Conservation (phyloP, 2,329 filamentous ascomycete genomes). For the Bretziella fagacearum region DNA sequence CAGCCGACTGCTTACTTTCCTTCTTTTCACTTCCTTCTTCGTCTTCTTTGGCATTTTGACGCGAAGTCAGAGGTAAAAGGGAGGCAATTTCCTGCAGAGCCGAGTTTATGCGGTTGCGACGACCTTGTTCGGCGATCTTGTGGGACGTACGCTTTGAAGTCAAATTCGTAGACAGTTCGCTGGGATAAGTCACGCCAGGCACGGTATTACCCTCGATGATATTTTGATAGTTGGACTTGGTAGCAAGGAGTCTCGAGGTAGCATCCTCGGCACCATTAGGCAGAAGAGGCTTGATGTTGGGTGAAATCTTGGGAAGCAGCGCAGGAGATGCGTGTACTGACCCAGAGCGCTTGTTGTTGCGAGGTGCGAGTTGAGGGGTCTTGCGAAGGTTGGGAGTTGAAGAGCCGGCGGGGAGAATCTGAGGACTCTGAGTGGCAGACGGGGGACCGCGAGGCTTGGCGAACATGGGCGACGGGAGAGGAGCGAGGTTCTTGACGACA, state of each 20-base stretch:
- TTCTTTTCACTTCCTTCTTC: constrained; percentile 31
- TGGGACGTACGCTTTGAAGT: constrained; percentile 95
- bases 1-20: constrained; percentile 26
- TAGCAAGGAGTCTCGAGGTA: constrained; percentile 61
- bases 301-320: constrained; percentile 74
- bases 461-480: constrained; percentile 32
- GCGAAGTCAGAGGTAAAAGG: constrained; percentile 50
- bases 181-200: constrained; percentile 78
- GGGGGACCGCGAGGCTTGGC: constrained; percentile 23
- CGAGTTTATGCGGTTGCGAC: constrained; percentile 86
- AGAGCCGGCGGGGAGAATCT: constrained; percentile 36
- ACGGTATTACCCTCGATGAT: constrained; percentile 85
- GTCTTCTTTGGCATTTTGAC: constrained; percentile 28
- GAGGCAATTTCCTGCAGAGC: constrained; percentile 82
- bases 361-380: constrained; percentile 38
- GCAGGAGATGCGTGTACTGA: constrained; percentile 74
- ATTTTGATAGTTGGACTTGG: constrained; percentile 96
- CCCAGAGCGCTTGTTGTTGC: constrained; percentile 47
- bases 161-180: constrained; percentile 77
- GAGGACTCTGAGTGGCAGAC: constrained; percentile 51
- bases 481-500: constrained; percentile 25
- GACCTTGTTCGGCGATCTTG: constrained; percentile 93
- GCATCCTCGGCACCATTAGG: constrained; percentile 45
- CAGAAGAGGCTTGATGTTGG: constrained; percentile 80
- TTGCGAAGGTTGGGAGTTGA: constrained; percentile 27